Percentiles rank a stretch among this genome's conserved stretches.
These are phyloP conservation scores for Botrytis aclada DNA, from an alignment of 2,329 filamentous ascomycete species.

Conservation along the genomic window DNA sequence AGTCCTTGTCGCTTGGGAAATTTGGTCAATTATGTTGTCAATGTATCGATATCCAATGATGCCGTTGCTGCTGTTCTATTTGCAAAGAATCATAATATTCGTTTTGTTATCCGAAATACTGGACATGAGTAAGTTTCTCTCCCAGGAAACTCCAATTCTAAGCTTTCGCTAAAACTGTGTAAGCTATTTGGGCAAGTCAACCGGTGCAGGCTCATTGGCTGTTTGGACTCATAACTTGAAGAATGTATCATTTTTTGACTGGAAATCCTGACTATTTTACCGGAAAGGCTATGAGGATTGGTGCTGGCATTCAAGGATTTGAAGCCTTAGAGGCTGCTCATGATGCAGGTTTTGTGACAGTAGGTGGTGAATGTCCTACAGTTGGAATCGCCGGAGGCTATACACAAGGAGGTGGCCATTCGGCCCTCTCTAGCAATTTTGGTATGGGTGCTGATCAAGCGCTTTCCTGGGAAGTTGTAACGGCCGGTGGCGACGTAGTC, in stretches of 20 bases:
- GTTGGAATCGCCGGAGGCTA: slow-evolving; percentile 60
- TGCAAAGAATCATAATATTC: slow-evolving; percentile 40
- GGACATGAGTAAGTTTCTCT: slow-evolving; percentile 47
- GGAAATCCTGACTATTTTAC: slow-evolving; percentile 43
- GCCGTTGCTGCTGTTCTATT: slow-evolving; percentile 40
- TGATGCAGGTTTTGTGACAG: slow-evolving; percentile 43
- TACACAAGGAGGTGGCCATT: slow-evolving; percentile 59
- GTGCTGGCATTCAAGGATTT: slow-evolving; percentile 50
- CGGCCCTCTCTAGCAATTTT: slow-evolving; percentile 49
- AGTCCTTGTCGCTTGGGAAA: slow-evolving; percentile 41
- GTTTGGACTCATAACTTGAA: slow-evolving; percentile 58
- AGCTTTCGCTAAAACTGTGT: slow-evolving; percentile 5
- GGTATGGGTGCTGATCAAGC: slow-evolving; percentile 60
- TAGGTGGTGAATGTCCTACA: slow-evolving; percentile 54
- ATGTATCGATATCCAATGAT: slow-evolving; percentile 30
- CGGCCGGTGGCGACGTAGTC: slow-evolving; percentile 47
- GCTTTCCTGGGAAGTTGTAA: slow-evolving; percentile 56
- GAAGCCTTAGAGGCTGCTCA: slow-evolving; percentile 46
- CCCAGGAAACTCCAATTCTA: background rate
- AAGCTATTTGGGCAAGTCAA: slow-evolving; percentile 54
- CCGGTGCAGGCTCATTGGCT: slow-evolving; percentile 56
- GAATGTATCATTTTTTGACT: slow-evolving; percentile 43
- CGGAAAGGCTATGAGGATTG: slow-evolving; percentile 52
- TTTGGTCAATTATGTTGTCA: slow-evolving; percentile 38
- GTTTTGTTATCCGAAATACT: slow-evolving; percentile 52